Percentiles rank a stretch among this genome's conserved stretches.
phyloP scores from a whole-genome alignment of 2,329 filamentous ascomycete genomes.

The Clarireedia monteithiana region DNA sequence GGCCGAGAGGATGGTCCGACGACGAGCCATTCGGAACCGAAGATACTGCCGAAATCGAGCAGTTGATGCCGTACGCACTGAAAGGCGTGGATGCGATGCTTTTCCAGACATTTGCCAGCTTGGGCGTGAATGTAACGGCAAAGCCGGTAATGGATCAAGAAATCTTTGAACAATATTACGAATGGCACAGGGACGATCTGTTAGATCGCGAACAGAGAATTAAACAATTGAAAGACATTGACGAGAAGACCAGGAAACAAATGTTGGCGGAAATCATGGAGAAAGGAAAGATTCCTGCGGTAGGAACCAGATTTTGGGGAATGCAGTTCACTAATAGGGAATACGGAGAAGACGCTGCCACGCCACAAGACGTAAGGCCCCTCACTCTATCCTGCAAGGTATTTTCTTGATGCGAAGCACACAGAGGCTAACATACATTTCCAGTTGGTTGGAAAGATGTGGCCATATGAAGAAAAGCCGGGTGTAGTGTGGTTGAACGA shows the following conservation, averaged over 20 bases:
- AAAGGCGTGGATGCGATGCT: constrained; percentile 41
- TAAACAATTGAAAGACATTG: too few relatives aligned
- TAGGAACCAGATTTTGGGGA: not conserved
- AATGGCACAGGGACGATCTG: too few relatives aligned
- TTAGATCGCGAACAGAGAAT: not conserved
- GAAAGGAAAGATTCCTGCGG: not conserved
- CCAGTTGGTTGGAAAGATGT: not conserved
- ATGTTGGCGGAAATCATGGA: not conserved
- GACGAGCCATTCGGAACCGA: not conserved
- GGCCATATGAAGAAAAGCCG: not conserved
- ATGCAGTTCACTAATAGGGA: too few relatives aligned
- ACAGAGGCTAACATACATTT: not conserved
- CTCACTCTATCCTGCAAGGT: too few relatives aligned
- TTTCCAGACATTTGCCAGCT: constrained; percentile 31
- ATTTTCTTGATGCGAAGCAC: too few relatives aligned
- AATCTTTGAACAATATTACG: not conserved
- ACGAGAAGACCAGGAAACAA: not conserved
- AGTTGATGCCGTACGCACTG: constrained; percentile 30
- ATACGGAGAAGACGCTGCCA: not conserved
- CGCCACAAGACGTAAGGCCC: too few relatives aligned
- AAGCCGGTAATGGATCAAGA: constrained; percentile 23
- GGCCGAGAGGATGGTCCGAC: too few relatives aligned
- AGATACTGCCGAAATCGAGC: constrained; percentile 6
- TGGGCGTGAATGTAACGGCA: constrained; percentile 28
- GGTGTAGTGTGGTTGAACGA: constrained; percentile 13